A percentile compares a stretch with the other conserved stretches of the same genome.
phyloP scores from a whole-genome alignment of 148 eudicot genomes.

The Vaccinium myrtillus region DNA sequence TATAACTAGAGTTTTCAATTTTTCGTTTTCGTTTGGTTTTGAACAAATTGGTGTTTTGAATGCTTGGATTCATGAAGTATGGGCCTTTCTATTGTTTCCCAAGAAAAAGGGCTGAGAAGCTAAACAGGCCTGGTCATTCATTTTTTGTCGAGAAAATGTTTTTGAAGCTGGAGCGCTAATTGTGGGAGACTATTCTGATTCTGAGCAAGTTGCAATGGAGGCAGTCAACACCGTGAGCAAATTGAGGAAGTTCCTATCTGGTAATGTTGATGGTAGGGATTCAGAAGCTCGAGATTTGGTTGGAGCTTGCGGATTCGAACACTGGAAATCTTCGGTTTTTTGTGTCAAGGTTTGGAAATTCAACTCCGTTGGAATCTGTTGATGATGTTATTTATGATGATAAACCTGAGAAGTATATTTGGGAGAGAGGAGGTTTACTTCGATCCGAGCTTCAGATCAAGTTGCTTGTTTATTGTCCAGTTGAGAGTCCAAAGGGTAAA shows the following conservation, averaged over 20 bases:
- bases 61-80: background rate
- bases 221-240: constrained; percentile 49
- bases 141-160: no score
- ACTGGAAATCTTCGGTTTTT: constrained; percentile 49
- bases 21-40: background rate
- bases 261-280: constrained; percentile 22
- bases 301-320: constrained; percentile 50
- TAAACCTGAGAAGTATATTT: constrained; percentile 62
- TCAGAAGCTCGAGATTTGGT: constrained; percentile 33
- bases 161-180: constrained; percentile 82
- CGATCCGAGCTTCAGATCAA: constrained; percentile 63
- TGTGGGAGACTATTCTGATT: constrained; percentile 31
- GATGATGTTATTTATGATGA: constrained; percentile 58
- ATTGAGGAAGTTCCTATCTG: constrained; percentile 44
- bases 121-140: no score
- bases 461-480: constrained; percentile 65
- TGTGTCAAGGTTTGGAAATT: constrained; percentile 41
- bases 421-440: constrained; percentile 84
- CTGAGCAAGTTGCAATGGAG: constrained; percentile 36
- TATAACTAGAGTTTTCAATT: background rate
- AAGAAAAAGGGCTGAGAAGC: background rate
- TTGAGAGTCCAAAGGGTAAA: constrained; percentile 51
- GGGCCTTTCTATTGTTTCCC: background rate
- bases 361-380: constrained; percentile 37
- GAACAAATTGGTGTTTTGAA: background rate